phyloP scores from a whole-genome alignment of 768 basidiomycete species.

The Multifurca ochricompacta region DNA sequence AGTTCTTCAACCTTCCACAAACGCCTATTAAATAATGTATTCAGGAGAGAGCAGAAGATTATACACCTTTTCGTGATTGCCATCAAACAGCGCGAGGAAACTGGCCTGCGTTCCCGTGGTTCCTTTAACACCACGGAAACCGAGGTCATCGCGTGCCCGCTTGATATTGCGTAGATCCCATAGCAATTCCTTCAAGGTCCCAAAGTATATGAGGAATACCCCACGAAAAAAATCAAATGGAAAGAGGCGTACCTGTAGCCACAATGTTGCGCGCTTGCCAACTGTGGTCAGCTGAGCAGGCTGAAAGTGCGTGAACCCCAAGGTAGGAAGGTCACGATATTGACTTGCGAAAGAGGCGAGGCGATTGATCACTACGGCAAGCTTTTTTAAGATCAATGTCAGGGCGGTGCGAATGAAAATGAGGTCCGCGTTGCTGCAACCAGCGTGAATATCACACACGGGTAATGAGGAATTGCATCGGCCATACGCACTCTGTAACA shows the following conservation, averaged over 20 bases:
- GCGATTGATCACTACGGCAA: conserved; percentile 86
- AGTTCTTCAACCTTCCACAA: conserved; percentile 68
- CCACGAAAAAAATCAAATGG: neutral
- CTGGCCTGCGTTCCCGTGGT: conserved; percentile 98
- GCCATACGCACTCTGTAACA: conserved; percentile 79
- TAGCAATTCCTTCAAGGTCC: conserved; percentile 64
- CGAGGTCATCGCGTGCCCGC: conserved; percentile 83
- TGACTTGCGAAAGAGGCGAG: conserved; percentile 77
- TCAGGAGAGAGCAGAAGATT: neutral
- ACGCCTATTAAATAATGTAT: neutral
- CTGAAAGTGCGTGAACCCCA: conserved; percentile 99
- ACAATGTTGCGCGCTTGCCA: conserved; percentile 91
- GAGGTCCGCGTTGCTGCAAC: conserved; percentile 85
- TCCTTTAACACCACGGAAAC: conserved; percentile 98
- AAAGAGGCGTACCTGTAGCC: conserved; percentile 67
- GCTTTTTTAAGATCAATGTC: conserved; percentile 74
- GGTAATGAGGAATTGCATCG: neutral
- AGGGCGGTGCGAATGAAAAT: conserved; percentile 92
- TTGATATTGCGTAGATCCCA: conserved; percentile 95
- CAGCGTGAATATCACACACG: neutral
- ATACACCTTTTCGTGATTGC: conserved; percentile 81
- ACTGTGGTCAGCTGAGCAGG: conserved; percentile 98
- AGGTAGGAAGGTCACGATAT: conserved; percentile 82
- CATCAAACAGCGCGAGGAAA: conserved; percentile 90
- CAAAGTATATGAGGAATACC: neutral